Base-by-base conservation (phyloP, 1,284 basidiomycete species). In the Pseudozyma sp. region DNA sequence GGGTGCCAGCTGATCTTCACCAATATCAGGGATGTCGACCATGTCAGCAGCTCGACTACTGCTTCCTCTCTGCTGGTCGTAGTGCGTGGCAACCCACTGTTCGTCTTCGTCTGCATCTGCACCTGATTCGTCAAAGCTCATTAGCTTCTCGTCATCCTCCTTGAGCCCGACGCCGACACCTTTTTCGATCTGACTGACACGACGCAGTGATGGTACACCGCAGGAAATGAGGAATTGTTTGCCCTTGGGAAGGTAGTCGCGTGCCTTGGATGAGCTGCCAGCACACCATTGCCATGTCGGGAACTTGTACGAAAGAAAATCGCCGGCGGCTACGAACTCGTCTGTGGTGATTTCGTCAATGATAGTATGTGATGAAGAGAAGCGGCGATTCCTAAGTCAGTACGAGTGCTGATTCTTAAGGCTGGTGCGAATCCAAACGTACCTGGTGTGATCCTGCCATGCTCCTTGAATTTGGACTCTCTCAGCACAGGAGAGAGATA, bases 401-500 rank as follows among this genome's bases (percentile, higher is more conserved):
- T 31, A 6, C 25, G 25, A 3, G 25, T 31, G 25, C 25, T 44
- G 43, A 21, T 16, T 35, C 38, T 16, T 8, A 21, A 51, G 3
- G 39, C 39, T 19, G 16, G n/a, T 38, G 34, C 6, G 9, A 13
- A 3, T 31, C 6, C 25, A 3, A 9, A 61, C 90, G 54, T 71
- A 96, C 94, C 95, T 71, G 95, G 95, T 16, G 93, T 97, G 83
- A 97, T 96, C 59, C 95, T 89, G 12, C 96, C 96, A 84, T 97
- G 94, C 86, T 99, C 96, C 86, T 97, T 98, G 89, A 99, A 99
- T 86, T 98, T 98, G 87, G 93, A 95, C 87, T 99, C 96, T 83
- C 92, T 92, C 78, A 99, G 89, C 36, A 98, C 95, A 51, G 96
- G 96, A 69, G 94, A 94, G 68, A 99, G 91, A 86, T 97, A 97